phyloP scores from a whole-genome alignment of 768 basidiomycete species.

The Termitomyces sp. region DNA sequence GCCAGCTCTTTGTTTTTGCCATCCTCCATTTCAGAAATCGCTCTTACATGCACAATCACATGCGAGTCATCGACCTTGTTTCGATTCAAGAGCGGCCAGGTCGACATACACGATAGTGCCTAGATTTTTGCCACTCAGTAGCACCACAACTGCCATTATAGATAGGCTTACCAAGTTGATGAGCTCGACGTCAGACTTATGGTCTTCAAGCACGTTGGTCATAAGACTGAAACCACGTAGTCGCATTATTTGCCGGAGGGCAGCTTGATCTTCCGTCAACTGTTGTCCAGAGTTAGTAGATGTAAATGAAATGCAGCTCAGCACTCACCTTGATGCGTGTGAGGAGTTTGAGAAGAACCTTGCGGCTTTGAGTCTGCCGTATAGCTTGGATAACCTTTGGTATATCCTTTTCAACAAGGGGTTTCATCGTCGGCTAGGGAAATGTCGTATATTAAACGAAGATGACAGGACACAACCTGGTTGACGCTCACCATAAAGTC shows the following conservation, averaged over 20 bases:
- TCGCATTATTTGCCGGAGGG: slow-evolving; percentile 82
- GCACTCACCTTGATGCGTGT: slow-evolving; percentile 72
- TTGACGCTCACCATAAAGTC: slow-evolving; percentile 68
- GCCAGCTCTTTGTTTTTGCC: slow-evolving; percentile 53
- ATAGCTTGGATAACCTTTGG: slow-evolving; percentile 91
- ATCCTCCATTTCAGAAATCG: slow-evolving; percentile 48
- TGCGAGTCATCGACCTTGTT: slow-evolving; percentile 87
- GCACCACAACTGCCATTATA: neutral
- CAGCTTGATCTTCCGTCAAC: slow-evolving; percentile 80
- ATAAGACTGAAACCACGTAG: slow-evolving; percentile 91
- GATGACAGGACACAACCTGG: neutral
- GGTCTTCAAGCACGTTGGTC: slow-evolving; percentile 81
- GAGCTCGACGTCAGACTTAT: slow-evolving; percentile 64
- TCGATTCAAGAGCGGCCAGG: slow-evolving; percentile 78
- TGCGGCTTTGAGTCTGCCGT: slow-evolving; percentile 79
- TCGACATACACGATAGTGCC: slow-evolving; percentile 61
- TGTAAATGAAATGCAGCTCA: neutral
- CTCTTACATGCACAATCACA: slow-evolving; percentile 59
- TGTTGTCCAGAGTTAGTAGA: slow-evolving; percentile 21
- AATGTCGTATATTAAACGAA: neutral
- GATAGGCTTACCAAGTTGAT: slow-evolving; percentile 52
- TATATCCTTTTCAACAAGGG: slow-evolving; percentile 72
- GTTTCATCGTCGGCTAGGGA: slow-evolving; percentile 66
- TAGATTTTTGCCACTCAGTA: slow-evolving; percentile 18
- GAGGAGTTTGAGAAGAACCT: slow-evolving; percentile 77